A percentile compares a stretch with the other conserved stretches of the same genome.
These are phyloP conservation scores for Alloteropsis angusta DNA, from an alignment of 202 grass and related monocot genomes.

Conservation along the genomic window DNA sequence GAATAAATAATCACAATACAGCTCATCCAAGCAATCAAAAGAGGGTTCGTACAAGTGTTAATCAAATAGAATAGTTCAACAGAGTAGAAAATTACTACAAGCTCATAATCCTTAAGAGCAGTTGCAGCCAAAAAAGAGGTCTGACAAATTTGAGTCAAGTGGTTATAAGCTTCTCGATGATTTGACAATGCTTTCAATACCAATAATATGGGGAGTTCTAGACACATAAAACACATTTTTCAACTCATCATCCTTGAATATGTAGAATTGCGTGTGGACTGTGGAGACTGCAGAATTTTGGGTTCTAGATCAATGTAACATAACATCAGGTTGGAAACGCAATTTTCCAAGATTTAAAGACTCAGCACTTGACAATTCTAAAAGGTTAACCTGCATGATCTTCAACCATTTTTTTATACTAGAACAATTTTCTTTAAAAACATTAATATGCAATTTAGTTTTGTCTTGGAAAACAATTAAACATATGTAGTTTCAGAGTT, in stretches of 20 bases:
- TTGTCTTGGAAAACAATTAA: slow-evolving; percentile 13
- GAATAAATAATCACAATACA: background rate
- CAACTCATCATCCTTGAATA: background rate
- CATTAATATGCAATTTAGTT: background rate
- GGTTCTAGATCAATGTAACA: slow-evolving; percentile 5
- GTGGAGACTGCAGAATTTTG: background rate
- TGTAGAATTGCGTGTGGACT: slow-evolving; percentile 5
- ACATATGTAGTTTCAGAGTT: background rate
- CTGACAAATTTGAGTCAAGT: background rate
- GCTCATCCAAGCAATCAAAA: background rate
- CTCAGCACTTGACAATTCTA: background rate
- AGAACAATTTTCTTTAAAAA: background rate
- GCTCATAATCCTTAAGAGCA: background rate
- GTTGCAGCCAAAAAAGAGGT: background rate
- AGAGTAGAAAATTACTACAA: background rate
- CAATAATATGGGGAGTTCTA: background rate
- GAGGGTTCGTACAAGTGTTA: background rate
- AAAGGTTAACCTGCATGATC: background rate
- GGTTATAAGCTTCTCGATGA: background rate
- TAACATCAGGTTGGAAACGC: background rate
- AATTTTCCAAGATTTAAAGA: slow-evolving; percentile 13
- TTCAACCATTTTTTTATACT: no score
- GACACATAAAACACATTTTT: slow-evolving; percentile 3
- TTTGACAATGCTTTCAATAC: background rate
- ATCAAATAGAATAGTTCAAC: background rate